Evolutionary conservation across 768 basidiomycete genomes (phyloP).

Genomic region (Suillus weaverae): DNA sequence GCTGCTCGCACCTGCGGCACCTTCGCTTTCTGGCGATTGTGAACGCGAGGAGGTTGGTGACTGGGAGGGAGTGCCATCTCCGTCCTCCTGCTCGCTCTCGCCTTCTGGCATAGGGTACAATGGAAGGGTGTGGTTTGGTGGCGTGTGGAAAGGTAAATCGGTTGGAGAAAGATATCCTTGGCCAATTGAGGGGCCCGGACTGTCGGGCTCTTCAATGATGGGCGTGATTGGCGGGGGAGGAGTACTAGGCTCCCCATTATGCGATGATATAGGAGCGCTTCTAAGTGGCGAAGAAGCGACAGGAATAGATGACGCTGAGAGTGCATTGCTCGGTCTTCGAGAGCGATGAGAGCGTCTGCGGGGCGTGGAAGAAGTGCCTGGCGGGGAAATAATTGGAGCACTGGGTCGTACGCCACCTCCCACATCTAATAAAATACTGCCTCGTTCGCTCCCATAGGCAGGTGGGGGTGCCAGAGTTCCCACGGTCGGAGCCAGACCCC

Average conservation of each 20-base stretch:
- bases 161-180: constrained; percentile 62
- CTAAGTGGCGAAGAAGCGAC: constrained; percentile 69
- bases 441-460: constrained; percentile 95
- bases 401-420: constrained; percentile 45
- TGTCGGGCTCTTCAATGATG: constrained; percentile 62
- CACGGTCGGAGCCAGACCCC: constrained; percentile 96
- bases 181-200: constrained; percentile 51
- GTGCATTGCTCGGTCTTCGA: constrained; percentile 49
- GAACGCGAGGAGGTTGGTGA: constrained; percentile 47
- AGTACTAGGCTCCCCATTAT: constrained; percentile 49
- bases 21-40: constrained; percentile 52
- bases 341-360: constrained; percentile 56
- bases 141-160: constrained; percentile 60
- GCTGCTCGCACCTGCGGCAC: constrained; percentile 78
- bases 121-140: constrained; percentile 50
- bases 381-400: constrained; percentile 42
- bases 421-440: constrained; percentile 92
- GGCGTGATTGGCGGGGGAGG: constrained; percentile 73
- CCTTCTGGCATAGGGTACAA: constrained; percentile 33
- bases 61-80: constrained; percentile 23
- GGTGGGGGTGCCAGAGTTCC: constrained; percentile 97
- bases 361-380: constrained; percentile 44
- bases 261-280: constrained; percentile 43
- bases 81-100: constrained; percentile 24
- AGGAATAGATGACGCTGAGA: constrained; percentile 35